A percentile compares a stretch with the other conserved stretches of the same genome.
Conservation (phyloP, 805 yeast species). For the Henningerozyma blattae region DNA sequence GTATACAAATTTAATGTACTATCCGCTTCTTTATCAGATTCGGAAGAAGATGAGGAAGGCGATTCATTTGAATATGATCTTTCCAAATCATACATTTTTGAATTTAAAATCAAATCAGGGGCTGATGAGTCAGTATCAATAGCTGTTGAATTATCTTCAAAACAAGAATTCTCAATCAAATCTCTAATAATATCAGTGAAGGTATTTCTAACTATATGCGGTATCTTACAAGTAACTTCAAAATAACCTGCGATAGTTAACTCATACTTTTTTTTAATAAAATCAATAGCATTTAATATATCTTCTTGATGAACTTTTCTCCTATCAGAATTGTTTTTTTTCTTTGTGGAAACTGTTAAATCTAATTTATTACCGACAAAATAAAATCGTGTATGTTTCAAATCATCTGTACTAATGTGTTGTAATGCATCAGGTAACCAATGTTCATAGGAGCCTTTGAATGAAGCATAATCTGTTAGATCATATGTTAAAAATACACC, state of each 20-base stretch:
- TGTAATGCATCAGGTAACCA: slow-evolving; percentile 34
- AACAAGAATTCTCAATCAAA: slow-evolving; percentile 29
- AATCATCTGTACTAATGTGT: slow-evolving; percentile 17
- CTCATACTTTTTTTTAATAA: slow-evolving; percentile 20
- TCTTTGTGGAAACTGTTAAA: not conserved
- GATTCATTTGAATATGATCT: slow-evolving; percentile 1
- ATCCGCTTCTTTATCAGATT: not conserved
- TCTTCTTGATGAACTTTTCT: slow-evolving; percentile 30
- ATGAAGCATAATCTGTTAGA: slow-evolving; percentile 28
- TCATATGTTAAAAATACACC: slow-evolving; percentile 35
- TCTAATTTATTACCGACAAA: slow-evolving; percentile 37
- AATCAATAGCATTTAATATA: slow-evolving; percentile 23
- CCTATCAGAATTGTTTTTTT: slow-evolving; percentile 20
- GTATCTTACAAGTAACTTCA: slow-evolving; percentile 36
- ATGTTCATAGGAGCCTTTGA: slow-evolving; percentile 26
- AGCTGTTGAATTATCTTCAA: too few relatives aligned
- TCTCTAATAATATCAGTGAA: slow-evolving; percentile 29
- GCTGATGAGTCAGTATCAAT: too few relatives aligned
- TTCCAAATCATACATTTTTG: not conserved
- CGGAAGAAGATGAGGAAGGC: not conserved
- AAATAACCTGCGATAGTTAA: slow-evolving; percentile 30
- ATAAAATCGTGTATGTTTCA: slow-evolving; percentile 26
- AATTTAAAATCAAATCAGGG: too few relatives aligned
- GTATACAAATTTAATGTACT: too few relatives aligned
- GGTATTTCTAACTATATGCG: slow-evolving; percentile 26